A percentile compares a stretch with the other conserved stretches of the same genome.
phyloP scores from a whole-genome alignment of 345 rosid species.

The Citrus maxima region DNA sequence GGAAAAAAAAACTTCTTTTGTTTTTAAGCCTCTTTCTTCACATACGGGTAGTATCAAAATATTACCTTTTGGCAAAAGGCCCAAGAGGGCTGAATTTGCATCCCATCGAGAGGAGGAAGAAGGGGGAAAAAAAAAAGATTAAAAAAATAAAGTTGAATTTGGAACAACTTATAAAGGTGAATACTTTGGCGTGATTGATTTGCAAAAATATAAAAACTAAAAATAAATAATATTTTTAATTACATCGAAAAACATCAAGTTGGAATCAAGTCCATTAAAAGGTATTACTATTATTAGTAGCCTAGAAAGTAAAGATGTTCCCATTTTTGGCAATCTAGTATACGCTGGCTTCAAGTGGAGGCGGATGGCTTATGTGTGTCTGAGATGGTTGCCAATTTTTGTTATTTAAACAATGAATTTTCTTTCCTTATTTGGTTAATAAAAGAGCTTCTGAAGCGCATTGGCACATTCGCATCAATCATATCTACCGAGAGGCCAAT shows the following conservation, averaged over 20 bases:
- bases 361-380: too few species aligned
- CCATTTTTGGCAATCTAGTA: too few species aligned
- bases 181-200: not conserved
- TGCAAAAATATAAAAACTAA: not conserved
- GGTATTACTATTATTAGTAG: not conserved
- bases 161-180: not conserved
- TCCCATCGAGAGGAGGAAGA: not conserved
- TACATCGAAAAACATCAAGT: not conserved
- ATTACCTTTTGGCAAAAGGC: conserved; percentile 12
- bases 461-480: too few species aligned
- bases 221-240: not conserved
- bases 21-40: not conserved
- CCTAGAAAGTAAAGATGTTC: not conserved
- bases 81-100: not conserved
- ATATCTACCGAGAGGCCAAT: too few species aligned
- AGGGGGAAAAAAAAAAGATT: not conserved
- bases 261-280: not conserved
- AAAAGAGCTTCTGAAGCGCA: too few species aligned
- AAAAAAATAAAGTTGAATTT: not conserved
- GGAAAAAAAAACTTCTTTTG: conserved; percentile 6
- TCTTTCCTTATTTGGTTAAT: too few species aligned
- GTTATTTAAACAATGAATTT: too few species aligned
- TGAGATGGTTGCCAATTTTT: too few species aligned
- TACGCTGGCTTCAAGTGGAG: too few species aligned
- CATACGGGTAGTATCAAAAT: not conserved